Base-by-base conservation (phyloP, 768 basidiomycete species). In the Lentinula sp. region DNA sequence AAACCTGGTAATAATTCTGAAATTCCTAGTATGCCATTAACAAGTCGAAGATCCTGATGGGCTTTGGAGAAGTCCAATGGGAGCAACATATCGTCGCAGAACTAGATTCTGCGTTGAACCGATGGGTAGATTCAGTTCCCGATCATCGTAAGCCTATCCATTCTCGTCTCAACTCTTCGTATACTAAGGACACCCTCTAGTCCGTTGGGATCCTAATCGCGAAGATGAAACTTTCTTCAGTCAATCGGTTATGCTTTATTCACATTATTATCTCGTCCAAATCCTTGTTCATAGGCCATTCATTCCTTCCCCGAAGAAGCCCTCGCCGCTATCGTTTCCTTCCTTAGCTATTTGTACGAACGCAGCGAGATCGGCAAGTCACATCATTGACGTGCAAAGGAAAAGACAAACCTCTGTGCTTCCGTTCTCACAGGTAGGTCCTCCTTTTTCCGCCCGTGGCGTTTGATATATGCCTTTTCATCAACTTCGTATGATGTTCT, bases 341-440 rank as follows among this genome's bases (percentile, higher is more conserved):
- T 50, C 87, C 0, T 77, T 90, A 7, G 85, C 88, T 0, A 90
- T 91, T 51, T 90, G 88, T 69, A 83, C 84, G 35, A 90, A 87
- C 53, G 81, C 90, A 0, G 86, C 90, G 1, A 77, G 89, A 9
- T 84, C 85, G 0, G 83, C 80, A 53, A 77, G 77, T 23, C 85
- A 85, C 51, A 77, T 91, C 35, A 68, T 87, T 48, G 85, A 88
- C 60, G 73, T 76, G 10, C 70, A 67, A 53, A 62, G 66, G 61
- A 48, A 16, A n/a, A 39, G 61, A 48, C 43, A 16, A 16, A 57
- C 16, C 50, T 13, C 39, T 23, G 45, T 59, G 46, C 18, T 63
- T 42, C 58, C 63, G 15, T 65, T 60, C 41, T 37, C 50, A 3
- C 59, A 68, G 64, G 70, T 66, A 56, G 50, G 65, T 60, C 20